Evolutionary conservation across 805 yeast genomes (phyloP).

Genomic region (Metschnikowia kunwiensis): DNA sequence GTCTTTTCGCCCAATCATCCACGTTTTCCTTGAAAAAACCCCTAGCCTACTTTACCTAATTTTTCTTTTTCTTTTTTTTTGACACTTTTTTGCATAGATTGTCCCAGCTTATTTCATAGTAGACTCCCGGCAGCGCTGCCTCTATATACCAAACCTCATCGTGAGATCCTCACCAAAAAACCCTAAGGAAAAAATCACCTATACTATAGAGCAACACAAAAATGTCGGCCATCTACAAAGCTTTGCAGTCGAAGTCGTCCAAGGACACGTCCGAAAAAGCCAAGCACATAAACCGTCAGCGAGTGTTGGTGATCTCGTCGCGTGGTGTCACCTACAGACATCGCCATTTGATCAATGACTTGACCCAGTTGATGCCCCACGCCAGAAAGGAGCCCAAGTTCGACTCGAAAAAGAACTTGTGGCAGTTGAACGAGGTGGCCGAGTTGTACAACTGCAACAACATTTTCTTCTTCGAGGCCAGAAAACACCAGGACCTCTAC

Average conservation of each 20-base stretch:
- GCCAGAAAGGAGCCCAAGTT: slow-evolving; percentile 94
- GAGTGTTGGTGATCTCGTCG: slow-evolving; percentile 84
- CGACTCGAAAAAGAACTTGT: slow-evolving; percentile 86
- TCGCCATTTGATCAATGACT: slow-evolving; percentile 86
- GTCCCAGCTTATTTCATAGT: too few relatives aligned
- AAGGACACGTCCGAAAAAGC: slow-evolving; percentile 47
- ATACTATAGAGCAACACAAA: slow-evolving; percentile 1
- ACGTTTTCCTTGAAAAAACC: too few relatives aligned
- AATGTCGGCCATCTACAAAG: slow-evolving; percentile 47
- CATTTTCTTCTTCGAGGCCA: slow-evolving; percentile 87
- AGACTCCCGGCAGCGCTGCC: neutral
- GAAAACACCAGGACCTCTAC: slow-evolving; percentile 94
- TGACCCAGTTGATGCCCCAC: slow-evolving; percentile 80
- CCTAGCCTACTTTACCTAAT: too few relatives aligned
- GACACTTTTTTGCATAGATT: too few relatives aligned
- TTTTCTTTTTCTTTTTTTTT: too few relatives aligned
- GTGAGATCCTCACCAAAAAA: slow-evolving; percentile 5
- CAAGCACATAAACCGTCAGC: slow-evolving; percentile 76
- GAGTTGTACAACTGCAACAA: slow-evolving; percentile 97
- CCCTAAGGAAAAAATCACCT: slow-evolving; percentile 1
- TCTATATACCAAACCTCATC: slow-evolving; percentile 18
- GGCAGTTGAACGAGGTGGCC: slow-evolving; percentile 90
- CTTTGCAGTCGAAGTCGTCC: slow-evolving; percentile 44
- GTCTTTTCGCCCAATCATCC: too few relatives aligned
- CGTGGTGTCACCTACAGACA: slow-evolving; percentile 95